phyloP scores from a whole-genome alignment of 371 early-diverging fungal genomes.

The Umbelopsis sp. region DNA sequence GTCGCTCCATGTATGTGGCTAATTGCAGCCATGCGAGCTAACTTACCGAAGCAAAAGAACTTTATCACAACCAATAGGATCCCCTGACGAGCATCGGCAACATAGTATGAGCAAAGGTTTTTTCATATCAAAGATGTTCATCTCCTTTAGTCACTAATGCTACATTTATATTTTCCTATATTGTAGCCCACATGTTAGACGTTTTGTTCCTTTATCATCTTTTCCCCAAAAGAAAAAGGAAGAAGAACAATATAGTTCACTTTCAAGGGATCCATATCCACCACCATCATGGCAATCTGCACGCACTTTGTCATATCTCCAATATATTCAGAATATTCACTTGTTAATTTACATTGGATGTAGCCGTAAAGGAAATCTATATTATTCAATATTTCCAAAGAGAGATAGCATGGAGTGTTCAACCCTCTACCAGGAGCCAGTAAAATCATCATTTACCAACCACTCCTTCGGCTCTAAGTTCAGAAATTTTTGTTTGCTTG shows the following conservation, averaged over 20 bases:
- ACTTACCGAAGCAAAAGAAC: no score
- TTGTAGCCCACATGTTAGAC: no score
- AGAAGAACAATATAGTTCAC: no score
- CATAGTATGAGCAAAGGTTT: not conserved
- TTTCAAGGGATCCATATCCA: no score
- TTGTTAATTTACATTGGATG: not conserved
- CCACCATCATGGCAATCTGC: no score
- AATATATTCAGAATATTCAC: not conserved
- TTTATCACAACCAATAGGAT: not conserved
- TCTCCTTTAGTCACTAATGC: not conserved
- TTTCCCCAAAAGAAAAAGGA: no score
- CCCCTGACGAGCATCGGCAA: not conserved
- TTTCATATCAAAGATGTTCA: not conserved
- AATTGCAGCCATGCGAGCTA: no score
- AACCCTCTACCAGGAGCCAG: slow-evolving; percentile 7
- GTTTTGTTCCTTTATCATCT: no score
- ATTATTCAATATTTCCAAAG: slow-evolving; percentile 18
- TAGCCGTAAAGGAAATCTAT: not conserved
- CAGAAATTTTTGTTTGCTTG: slow-evolving; percentile 44
- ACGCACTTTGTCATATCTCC: no score
- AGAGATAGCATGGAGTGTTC: slow-evolving; percentile 5
- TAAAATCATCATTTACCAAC: slow-evolving; percentile 29
- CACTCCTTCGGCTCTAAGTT: slow-evolving; percentile 37
- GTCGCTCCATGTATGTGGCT: not conserved
- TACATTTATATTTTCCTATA: not conserved